These are phyloP conservation scores for Penicillium parvum DNA, from an alignment of 495 filamentous ascomycete genomes.

Conservation along the genomic window DNA sequence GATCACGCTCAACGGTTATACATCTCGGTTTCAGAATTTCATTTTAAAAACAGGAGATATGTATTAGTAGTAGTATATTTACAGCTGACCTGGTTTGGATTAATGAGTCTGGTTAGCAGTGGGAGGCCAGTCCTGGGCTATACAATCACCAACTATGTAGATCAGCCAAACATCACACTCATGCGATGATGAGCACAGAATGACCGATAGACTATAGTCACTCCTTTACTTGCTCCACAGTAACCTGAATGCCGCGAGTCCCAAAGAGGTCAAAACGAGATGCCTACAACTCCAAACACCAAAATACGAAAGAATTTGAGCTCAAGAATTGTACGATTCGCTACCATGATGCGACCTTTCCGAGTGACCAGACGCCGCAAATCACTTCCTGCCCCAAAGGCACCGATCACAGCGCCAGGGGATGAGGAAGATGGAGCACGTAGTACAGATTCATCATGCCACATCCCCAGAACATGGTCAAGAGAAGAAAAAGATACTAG, in stretches of 20 bases:
- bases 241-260: too few relatives aligned
- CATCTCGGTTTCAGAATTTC: background rate
- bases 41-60: too few relatives aligned
- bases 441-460: constrained; percentile 6
- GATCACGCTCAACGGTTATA: constrained; percentile 2
- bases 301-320: background rate
- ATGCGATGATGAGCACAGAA: too few relatives aligned
- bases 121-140: too few relatives aligned
- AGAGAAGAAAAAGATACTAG: constrained; percentile 16
- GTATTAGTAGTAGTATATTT: too few relatives aligned
- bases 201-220: too few relatives aligned
- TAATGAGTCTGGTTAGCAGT: too few relatives aligned
- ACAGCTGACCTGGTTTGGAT: too few relatives aligned
- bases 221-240: too few relatives aligned
- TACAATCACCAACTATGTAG: too few relatives aligned
- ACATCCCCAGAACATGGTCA: constrained; percentile 1
- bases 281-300: background rate
- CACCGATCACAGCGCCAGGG: constrained; percentile 11
- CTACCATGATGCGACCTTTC: constrained; percentile 20
- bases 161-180: too few relatives aligned
- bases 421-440: constrained; percentile 7
- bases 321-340: constrained; percentile 20
- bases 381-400: constrained; percentile 13
- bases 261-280: too few relatives aligned
- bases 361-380: constrained; percentile 17